Base-by-base conservation (phyloP, 768 basidiomycete genomes). In the Serendipita sp. region DNA sequence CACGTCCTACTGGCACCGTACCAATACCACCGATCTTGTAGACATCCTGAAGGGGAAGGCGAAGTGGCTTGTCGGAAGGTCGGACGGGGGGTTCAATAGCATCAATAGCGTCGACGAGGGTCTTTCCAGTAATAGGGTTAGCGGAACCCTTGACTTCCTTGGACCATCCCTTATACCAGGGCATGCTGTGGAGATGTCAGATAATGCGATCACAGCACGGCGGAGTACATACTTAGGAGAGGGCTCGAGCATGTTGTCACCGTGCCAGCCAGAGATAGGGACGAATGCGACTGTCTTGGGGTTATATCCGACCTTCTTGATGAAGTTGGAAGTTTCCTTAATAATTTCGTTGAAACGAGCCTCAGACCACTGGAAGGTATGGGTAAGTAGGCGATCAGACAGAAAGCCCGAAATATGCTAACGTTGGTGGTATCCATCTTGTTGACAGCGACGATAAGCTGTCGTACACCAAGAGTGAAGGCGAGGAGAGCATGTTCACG, bases 11-110 rank as follows among this genome's bases (percentile, higher is more conserved):
- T 76, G 96, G 96, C 74, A 99, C 96, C 72, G 96, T 99, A 71
- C 96, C 96, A 71, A 99, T 99, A 91, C 96, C 96, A 80, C 96
- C 96, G 73, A 99, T 99, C 85, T 99, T 99, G 91, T 99, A 98
- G 74, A 99, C 96, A 85, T 99, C 96, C 85, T 99, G 95, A 77
- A 96, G 92, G 73, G 95, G 93, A 70, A 99, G 94, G 79, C 96
- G 94, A 81, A 99, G 96, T 71, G 96, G 95, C 84, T 97, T 98
- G 82, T 99, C 96, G 75, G 89, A 87, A 68, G 96, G 96, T 77
- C 96, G 91, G 70, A 80, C 77, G 68, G 96, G 96, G 74, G 96
- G 93, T 74, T 99, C 96, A 74, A 99, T 99, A 76, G 94, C 93
- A 73, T 99, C 96, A 72, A 99, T 98, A 75, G 96, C 94, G 76